Conservation (phyloP, 345 rosid genomes). For the Melaleuca quinquenervia region DNA sequence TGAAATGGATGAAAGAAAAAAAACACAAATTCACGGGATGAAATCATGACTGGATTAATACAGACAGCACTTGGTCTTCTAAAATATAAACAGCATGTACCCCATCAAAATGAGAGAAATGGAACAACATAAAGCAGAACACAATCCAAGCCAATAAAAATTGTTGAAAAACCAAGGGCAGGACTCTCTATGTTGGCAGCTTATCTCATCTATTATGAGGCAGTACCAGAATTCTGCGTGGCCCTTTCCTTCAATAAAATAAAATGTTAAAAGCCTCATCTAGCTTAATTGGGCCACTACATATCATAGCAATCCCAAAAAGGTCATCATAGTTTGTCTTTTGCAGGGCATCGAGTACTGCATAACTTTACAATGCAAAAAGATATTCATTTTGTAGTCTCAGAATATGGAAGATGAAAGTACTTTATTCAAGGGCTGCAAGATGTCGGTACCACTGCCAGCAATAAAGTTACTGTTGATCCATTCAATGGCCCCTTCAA, state of each 20-base stretch:
- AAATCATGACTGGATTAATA: background rate
- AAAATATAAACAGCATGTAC: background rate
- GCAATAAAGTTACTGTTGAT: conserved; percentile 46
- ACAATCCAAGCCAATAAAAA: background rate
- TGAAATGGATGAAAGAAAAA: background rate
- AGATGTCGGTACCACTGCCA: conserved; percentile 61
- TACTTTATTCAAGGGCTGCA: conserved; percentile 72
- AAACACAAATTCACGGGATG: background rate
- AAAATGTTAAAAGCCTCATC: background rate
- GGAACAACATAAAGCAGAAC: background rate
- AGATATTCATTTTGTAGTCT: background rate
- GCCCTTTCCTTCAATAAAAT: background rate
- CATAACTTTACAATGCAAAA: background rate
- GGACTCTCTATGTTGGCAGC: background rate
- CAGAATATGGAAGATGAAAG: background rate
- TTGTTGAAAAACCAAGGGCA: background rate
- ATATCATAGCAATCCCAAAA: background rate
- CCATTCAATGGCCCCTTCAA: conserved; percentile 67
- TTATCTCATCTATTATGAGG: background rate
- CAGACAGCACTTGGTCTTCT: background rate
- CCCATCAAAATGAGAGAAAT: background rate
- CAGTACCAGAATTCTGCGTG: background rate
- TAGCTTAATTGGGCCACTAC: background rate
- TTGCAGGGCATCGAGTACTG: background rate
- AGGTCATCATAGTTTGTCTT: background rate